Evolutionary conservation across 2,329 filamentous ascomycete species (phyloP).

Genomic region (Xylariaceae sp.): DNA sequence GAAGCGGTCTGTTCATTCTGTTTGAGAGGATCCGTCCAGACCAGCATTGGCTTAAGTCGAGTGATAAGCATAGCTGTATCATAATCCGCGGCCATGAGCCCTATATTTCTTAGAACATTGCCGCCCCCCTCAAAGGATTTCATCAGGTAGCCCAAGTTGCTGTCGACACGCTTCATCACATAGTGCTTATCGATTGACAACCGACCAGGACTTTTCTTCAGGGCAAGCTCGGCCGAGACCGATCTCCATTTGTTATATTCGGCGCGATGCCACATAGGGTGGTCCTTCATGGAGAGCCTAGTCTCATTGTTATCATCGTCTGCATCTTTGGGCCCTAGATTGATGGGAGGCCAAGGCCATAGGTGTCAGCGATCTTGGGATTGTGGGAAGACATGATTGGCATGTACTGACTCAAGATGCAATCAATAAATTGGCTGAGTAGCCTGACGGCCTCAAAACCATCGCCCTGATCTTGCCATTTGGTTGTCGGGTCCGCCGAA

Average conservation of each 20-base stretch:
- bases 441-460: constrained; percentile 8
- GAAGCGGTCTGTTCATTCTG: not conserved
- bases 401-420: constrained; percentile 4
- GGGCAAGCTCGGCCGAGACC: not conserved
- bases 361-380: not conserved
- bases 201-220: not conserved
- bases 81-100: not conserved
- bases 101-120: too few species aligned
- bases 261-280: not conserved
- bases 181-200: not conserved
- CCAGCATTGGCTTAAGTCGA: constrained; percentile 6
- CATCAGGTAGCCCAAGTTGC: constrained; percentile 9
- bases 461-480: constrained; percentile 10
- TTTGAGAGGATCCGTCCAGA: constrained; percentile 13
- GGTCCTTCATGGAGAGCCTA: not conserved
- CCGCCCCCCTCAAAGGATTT: too few species aligned
- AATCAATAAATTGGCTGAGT: constrained; percentile 12
- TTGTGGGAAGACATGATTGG: not conserved
- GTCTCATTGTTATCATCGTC: not conserved
- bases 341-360: constrained; percentile 1
- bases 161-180: not conserved
- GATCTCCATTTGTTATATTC: constrained; percentile 11
- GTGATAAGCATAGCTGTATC: constrained; percentile 2
- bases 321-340: constrained; percentile 1
- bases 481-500: constrained; percentile 1